A percentile compares a stretch with the other conserved stretches of the same genome.
Evolutionary conservation across 108 stramenopile species (phyloP).

Genomic region (Licmophora abbreviata): DNA sequence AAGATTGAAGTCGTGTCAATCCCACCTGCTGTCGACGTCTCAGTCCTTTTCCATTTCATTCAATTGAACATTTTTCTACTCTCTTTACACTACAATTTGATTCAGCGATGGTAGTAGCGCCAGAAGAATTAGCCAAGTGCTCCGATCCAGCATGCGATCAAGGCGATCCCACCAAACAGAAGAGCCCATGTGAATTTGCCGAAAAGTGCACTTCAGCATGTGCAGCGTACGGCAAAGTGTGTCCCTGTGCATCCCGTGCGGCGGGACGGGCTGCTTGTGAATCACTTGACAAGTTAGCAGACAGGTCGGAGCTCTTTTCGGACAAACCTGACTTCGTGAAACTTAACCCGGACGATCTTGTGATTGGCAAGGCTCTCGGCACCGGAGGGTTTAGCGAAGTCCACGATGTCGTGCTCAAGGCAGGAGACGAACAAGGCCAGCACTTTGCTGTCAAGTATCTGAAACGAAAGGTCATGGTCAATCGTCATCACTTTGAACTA

Average conservation of each 20-base stretch:
- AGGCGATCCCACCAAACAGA: too few relatives aligned
- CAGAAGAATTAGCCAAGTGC: too few relatives aligned
- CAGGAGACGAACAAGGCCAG: slow-evolving; percentile 6
- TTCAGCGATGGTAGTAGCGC: too few relatives aligned
- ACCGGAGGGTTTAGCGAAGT: slow-evolving; percentile 38
- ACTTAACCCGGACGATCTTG: neutral
- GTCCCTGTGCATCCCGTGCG: slow-evolving; percentile 24
- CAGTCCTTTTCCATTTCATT: too few relatives aligned
- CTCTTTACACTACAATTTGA: too few relatives aligned
- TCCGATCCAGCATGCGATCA: too few relatives aligned
- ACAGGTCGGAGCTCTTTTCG: slow-evolving; percentile 19
- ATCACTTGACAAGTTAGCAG: slow-evolving; percentile 11
- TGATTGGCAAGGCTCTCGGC: slow-evolving; percentile 14
- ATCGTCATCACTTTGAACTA: slow-evolving; percentile 24
- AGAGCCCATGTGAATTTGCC: neutral
- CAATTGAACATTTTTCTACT: too few relatives aligned
- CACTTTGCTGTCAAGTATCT: slow-evolving; percentile 45
- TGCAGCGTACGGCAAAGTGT: slow-evolving; percentile 32
- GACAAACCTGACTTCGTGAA: neutral
- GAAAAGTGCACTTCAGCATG: slow-evolving; percentile 17
- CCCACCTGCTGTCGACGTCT: too few relatives aligned
- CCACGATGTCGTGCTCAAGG: slow-evolving; percentile 11
- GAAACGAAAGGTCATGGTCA: slow-evolving; percentile 18
- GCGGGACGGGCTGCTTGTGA: slow-evolving; percentile 24
- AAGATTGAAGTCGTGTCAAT: too few relatives aligned